Percentiles rank a stretch among this genome's conserved stretches.
Evolutionary conservation across 768 basidiomycete genomes (phyloP).

Genomic region (Russula vinacea): DNA sequence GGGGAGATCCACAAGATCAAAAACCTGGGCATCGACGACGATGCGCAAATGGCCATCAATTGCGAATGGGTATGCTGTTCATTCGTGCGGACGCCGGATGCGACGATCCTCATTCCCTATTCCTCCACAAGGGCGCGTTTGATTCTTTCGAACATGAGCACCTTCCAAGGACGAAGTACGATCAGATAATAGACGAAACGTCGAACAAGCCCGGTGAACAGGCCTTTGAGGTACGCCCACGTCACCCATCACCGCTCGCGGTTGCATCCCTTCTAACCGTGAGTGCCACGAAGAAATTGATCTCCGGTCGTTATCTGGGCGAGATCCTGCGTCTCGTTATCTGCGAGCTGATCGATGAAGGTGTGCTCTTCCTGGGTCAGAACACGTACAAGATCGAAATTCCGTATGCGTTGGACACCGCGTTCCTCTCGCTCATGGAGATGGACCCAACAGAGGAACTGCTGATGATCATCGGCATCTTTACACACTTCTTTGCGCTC

Average conservation of each 20-base stretch:
- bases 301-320: constrained; percentile 92
- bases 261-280: background rate
- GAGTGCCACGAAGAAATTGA: constrained; percentile 63
- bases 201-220: constrained; percentile 98
- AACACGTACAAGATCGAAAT: constrained; percentile 98
- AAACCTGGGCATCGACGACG: constrained; percentile 60
- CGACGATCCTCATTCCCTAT: background rate
- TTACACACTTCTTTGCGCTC: constrained; percentile 93
- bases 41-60: constrained; percentile 87
- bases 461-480: constrained; percentile 94
- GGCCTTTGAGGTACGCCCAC: constrained; percentile 68
- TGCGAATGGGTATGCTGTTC: constrained; percentile 79
- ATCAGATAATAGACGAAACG: constrained; percentile 83
- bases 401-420: constrained; percentile 91
- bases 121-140: constrained; percentile 74
- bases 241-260: background rate
- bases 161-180: constrained; percentile 93
- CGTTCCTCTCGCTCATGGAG: constrained; percentile 96
- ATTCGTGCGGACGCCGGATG: background rate
- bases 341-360: constrained; percentile 93
- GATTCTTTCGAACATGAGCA: constrained; percentile 95
- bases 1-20: constrained; percentile 82
- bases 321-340: constrained; percentile 95
- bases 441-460: constrained; percentile 96
- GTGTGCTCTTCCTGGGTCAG: constrained; percentile 95